Base-by-base conservation (phyloP, 176 grass and related monocot genomes). In the Carex pumila region DNA sequence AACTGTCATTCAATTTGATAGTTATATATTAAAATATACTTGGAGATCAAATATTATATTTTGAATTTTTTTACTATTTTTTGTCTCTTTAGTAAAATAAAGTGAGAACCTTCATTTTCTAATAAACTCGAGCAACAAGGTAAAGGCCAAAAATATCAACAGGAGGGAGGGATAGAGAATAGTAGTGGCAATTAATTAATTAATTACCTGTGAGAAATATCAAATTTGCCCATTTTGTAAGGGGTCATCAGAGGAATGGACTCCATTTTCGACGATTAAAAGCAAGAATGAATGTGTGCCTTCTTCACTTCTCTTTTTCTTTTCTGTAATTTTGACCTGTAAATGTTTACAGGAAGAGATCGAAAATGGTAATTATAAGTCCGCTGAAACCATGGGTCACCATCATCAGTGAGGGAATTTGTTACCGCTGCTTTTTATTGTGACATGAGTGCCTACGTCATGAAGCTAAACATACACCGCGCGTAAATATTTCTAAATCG, bases 211-310 rank as follows among this genome's bases (percentile, higher is more conserved):
- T 88, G 91, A 0, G 74, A 37, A 43, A 90, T 86, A 49, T 90
- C 21, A 25, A 93, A 86, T 13, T 82, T 66, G 58, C 86, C 88
- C 91, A 93, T 82, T 81, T 93, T 86, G 69, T 93, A 88, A 4
- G 86, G 86, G 4, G 61, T 85, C 50, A 93, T 77, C 2, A 93
- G 74, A 73, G 91, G 84, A 65, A 82, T 47, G 25, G 25, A 25
- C 18, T 62, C 85, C 90, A 89, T 89, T 32, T 72, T 49, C 54
- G 49, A 55, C 49, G 5, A 85, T 85, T 76, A 10, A 22, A 6
- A 78, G 52, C 73, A 49, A 29, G 3, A 14, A 14, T 52, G n/a
- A n/a, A 34, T 34, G 21, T 2, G 39, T 39, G 1, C 7, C 37
- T 71, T 37, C 2, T 71, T 37, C 7, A 21, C 36, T 45, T 25